Percentiles rank a stretch among this genome's conserved stretches.
Evolutionary conservation across 495 filamentous ascomycete genomes (phyloP).

Genomic region (Lindgomyces ingoldianus): DNA sequence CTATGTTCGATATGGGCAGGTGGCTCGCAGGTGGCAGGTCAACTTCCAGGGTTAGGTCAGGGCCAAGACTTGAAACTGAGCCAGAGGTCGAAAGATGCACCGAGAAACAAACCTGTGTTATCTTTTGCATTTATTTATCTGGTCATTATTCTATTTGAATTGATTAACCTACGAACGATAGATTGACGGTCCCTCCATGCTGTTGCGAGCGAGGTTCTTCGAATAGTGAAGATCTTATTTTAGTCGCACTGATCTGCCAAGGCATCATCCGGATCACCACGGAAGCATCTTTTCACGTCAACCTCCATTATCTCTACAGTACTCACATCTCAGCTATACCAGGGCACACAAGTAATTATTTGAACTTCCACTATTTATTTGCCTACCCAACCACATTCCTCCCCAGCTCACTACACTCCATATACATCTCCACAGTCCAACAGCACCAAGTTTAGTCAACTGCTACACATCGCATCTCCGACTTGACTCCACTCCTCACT

Average conservation of each 20-base stretch:
- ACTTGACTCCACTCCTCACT: not conserved
- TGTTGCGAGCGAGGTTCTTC: not conserved
- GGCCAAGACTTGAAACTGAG: not conserved
- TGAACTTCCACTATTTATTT: not conserved
- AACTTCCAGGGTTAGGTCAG: too few relatives aligned
- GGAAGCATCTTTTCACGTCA: too few relatives aligned
- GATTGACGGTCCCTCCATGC: too few relatives aligned
- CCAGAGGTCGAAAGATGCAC: too few relatives aligned
- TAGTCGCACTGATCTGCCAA: not conserved
- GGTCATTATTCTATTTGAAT: too few relatives aligned
- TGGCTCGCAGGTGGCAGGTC: too few relatives aligned
- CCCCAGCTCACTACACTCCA: not conserved
- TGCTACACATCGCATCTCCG: not conserved
- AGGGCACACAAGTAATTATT: not conserved
- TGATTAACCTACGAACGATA: too few relatives aligned
- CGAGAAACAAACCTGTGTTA: too few relatives aligned
- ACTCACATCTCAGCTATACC: not conserved
- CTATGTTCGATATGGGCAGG: too few relatives aligned
- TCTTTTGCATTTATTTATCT: too few relatives aligned
- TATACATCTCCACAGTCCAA: not conserved
- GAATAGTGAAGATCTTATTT: not conserved
- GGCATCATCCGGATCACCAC: conserved; percentile 5
- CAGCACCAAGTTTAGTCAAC: not conserved
- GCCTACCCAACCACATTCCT: not conserved
- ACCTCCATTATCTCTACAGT: too few relatives aligned